phyloP scores from a whole-genome alignment of 1,284 basidiomycete genomes.

The Golubevia pallescens region DNA sequence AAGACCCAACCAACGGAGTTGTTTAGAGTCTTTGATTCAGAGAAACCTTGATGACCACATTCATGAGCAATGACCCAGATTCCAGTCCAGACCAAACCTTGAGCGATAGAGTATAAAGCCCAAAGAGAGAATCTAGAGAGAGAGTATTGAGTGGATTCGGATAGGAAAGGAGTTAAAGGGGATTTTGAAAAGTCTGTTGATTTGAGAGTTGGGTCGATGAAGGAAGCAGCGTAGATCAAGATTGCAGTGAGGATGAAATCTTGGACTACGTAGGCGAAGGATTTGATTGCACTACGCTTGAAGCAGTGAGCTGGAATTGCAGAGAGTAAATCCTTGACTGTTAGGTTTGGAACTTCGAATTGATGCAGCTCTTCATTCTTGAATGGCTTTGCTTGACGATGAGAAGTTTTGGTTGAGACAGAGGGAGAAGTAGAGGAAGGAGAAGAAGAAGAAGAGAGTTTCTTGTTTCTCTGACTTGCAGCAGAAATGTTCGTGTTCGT shows the following conservation, averaged over 20 bases:
- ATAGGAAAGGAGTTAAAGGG: constrained; percentile 66
- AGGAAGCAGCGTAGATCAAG: constrained; percentile 75
- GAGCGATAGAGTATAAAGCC: constrained; percentile 79
- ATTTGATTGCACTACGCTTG: constrained; percentile 84
- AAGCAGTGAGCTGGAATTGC: constrained; percentile 91
- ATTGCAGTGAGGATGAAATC: constrained; percentile 76
- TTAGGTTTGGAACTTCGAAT: constrained; percentile 78
- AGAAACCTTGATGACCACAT: constrained; percentile 92
- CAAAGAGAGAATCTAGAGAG: constrained; percentile 76
- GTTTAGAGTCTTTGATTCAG: constrained; percentile 91
- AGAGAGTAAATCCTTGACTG: constrained; percentile 83
- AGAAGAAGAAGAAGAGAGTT: constrained; percentile 16
- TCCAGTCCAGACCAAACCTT: constrained; percentile 90
- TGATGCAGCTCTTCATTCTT: constrained; percentile 54
- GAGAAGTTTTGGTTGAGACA: constrained; percentile 32
- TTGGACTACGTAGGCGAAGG: constrained; percentile 80
- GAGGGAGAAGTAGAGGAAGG: constrained; percentile 14
- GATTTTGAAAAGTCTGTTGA: constrained; percentile 20
- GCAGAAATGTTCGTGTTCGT: constrained; percentile 36
- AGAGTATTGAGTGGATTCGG: constrained; percentile 73
- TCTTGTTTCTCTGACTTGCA: constrained; percentile 31
- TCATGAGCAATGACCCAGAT: constrained; percentile 83
- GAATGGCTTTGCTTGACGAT: constrained; percentile 46
- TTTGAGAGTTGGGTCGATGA: constrained; percentile 69
- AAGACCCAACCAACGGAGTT: constrained; percentile 92